Evolutionary conservation across 2,329 filamentous ascomycete species (phyloP).

Genomic region (Huntiella omanensis): DNA sequence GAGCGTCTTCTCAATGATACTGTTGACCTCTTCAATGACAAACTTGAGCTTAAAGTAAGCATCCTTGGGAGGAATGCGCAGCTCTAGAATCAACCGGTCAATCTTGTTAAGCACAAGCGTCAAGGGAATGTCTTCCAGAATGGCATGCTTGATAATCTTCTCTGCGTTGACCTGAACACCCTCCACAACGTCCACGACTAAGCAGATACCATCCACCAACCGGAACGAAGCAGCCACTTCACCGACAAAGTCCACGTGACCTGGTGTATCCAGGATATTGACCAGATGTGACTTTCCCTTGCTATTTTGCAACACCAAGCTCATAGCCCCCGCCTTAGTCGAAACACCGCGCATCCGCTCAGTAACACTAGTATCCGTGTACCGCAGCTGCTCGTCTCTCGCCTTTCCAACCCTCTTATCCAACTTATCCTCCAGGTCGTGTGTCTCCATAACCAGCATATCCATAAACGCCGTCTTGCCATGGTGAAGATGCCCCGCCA

Average conservation of each 20-base stretch:
- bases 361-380: constrained; percentile 79
- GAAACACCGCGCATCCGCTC: constrained; percentile 83
- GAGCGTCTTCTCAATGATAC: constrained; percentile 71
- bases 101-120: constrained; percentile 93
- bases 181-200: constrained; percentile 92
- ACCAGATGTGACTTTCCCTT: constrained; percentile 88
- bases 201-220: constrained; percentile 74
- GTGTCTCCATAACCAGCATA: constrained; percentile 91
- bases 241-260: constrained; percentile 96
- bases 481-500: constrained; percentile 87
- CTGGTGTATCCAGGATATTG: constrained; percentile 90
- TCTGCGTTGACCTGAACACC: constrained; percentile 98
- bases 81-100: constrained; percentile 81
- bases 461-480: constrained; percentile 98
- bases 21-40: constrained; percentile 97
- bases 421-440: constrained; percentile 62
- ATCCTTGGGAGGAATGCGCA: constrained; percentile 84
- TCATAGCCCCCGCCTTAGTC: constrained; percentile 89
- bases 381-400: constrained; percentile 76
- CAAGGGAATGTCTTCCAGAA: constrained; percentile 73
- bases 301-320: constrained; percentile 67
- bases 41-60: constrained; percentile 99
- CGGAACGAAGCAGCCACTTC: constrained; percentile 80
- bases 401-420: constrained; percentile 67
- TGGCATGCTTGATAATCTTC: constrained; percentile 89